Evolutionary conservation across 306 rosid genomes (phyloP).

Genomic region (Rosa persica): DNA sequence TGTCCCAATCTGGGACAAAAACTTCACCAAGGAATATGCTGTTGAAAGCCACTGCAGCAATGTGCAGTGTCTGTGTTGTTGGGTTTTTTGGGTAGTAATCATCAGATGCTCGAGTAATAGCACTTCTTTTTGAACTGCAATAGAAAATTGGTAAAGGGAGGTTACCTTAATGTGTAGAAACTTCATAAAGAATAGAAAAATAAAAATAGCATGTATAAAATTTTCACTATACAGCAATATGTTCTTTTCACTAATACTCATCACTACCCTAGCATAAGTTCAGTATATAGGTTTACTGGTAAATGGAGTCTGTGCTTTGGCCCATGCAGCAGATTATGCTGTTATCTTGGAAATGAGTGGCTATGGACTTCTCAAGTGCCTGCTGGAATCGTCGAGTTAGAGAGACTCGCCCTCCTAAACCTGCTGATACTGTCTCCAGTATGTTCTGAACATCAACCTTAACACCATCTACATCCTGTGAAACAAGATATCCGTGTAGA

Average conservation of each 20-base stretch:
- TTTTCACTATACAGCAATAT: not conserved
- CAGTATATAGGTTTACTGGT: conserved; percentile 31
- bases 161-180: not conserved
- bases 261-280: not conserved
- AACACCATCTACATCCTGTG: conserved; percentile 43
- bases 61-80: conserved; percentile 38
- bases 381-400: conserved; percentile 37
- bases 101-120: conserved; percentile 44
- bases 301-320: conserved; percentile 40
- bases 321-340: conserved; percentile 53
- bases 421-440: conserved; percentile 34
- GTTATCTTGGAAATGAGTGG: conserved; percentile 40
- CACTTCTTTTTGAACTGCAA: conserved; percentile 38
- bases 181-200: not conserved
- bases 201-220: not conserved
- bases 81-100: conserved; percentile 46
- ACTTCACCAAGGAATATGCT: conserved; percentile 50
- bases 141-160: not conserved
- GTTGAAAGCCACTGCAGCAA: conserved; percentile 49
- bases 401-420: conserved; percentile 40
- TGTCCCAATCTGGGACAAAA: conserved; percentile 54
- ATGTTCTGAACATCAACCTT: conserved; percentile 47
- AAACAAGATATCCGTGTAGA: conserved; percentile 41
- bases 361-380: conserved; percentile 44
- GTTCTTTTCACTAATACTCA: not conserved